These are phyloP conservation scores for Kalanchoe fedtschenkoi DNA, from an alignment of 164 flowering plant genomes.

Conservation along the genomic window DNA sequence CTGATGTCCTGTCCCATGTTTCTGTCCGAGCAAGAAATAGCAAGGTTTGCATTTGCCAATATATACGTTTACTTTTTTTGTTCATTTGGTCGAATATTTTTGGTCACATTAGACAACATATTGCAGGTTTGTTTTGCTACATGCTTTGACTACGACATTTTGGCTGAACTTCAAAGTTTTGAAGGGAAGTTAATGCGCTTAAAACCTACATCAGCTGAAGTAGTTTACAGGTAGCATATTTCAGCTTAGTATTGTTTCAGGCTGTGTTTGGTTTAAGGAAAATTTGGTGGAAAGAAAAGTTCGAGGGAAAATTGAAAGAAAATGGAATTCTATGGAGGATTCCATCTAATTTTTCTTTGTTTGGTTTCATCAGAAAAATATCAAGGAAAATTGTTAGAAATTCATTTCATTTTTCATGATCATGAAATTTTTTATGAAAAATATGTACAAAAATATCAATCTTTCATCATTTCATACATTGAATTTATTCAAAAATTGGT, in stretches of 20 bases:
- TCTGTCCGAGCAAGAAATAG: conserved; percentile 98
- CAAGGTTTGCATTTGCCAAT: conserved; percentile 40
- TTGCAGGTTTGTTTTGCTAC: conserved; percentile 91
- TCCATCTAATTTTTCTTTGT: no score
- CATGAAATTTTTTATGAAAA: no score
- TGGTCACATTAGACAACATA: background rate
- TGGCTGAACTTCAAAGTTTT: conserved; percentile 51
- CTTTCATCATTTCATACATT: no score
- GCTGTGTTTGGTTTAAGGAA: no score
- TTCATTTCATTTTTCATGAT: no score
- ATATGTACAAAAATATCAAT: no score
- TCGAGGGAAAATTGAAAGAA: no score
- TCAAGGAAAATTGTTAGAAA: no score
- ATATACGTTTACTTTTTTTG: background rate
- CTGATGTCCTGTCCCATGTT: conserved; percentile 97
- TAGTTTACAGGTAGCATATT: conserved; percentile 55
- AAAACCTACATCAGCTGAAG: conserved; percentile 74
- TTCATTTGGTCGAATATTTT: background rate
- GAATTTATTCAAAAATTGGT: no score
- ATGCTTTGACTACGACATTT: conserved; percentile 74
- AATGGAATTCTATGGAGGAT: no score
- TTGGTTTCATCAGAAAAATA: no score
- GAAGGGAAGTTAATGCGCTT: conserved; percentile 66
- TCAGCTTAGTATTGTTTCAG: background rate
- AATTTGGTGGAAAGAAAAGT: no score